phyloP scores from a whole-genome alignment of 225 moss, liverwort and hornwort species.

The Asterella californica region DNA sequence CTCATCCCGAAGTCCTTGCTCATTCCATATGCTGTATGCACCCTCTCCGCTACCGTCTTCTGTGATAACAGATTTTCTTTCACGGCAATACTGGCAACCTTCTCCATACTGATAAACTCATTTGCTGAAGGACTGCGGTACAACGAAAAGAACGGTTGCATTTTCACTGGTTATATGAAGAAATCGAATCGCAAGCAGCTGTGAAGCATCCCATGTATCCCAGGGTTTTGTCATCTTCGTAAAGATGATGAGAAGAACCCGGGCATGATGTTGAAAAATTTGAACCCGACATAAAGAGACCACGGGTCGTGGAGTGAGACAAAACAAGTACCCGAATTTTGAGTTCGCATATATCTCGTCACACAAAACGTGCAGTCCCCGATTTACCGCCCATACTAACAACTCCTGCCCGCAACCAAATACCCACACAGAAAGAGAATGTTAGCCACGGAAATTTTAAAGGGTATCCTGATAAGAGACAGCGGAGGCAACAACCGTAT shows the following conservation, averaged over 20 bases:
- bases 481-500: background rate
- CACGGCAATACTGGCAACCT: conserved; percentile 82
- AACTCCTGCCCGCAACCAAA: conserved; percentile 54
- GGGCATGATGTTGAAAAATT: background rate
- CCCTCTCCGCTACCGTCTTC: conserved; percentile 58
- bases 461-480: background rate
- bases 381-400: conserved; percentile 86
- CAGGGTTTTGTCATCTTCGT: background rate
- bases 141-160: background rate
- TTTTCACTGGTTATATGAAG: background rate
- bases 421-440: background rate
- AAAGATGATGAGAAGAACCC: background rate
- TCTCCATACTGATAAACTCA: conserved; percentile 96
- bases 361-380: conserved; percentile 89
- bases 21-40: conserved; percentile 98
- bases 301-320: background rate
- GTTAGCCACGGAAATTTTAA: background rate
- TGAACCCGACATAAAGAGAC: background rate
- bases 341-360: conserved; percentile 99
- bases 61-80: conserved; percentile 64
- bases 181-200: background rate
- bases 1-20: conserved; percentile 99
- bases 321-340: conserved; percentile 70
- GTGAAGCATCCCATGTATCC: background rate
- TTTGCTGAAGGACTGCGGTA: conserved; percentile 57